These are phyloP conservation scores for Trametes cinnabarina DNA, from an alignment of 768 basidiomycete genomes.

Conservation along the genomic window DNA sequence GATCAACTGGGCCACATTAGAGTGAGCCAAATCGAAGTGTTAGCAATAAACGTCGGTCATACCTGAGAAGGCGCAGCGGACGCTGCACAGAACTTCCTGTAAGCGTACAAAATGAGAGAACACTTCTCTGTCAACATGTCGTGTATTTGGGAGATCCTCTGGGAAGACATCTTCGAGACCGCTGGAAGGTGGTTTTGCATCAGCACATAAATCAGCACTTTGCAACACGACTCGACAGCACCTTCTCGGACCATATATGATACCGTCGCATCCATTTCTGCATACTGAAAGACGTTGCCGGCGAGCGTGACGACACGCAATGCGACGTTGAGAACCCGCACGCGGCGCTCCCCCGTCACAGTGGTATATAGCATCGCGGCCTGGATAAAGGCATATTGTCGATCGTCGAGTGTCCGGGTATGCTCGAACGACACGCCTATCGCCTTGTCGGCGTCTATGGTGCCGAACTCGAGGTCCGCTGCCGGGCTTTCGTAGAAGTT, in stretches of 20 bases:
- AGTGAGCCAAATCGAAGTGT: neutral
- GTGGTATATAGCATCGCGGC: constrained; percentile 88
- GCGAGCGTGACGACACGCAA: constrained; percentile 78
- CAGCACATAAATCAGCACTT: constrained; percentile 23
- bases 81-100: constrained; percentile 85
- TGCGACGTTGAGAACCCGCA: constrained; percentile 84
- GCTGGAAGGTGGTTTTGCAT: constrained; percentile 43
- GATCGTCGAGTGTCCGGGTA: constrained; percentile 62
- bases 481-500: constrained; percentile 66
- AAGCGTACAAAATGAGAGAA: constrained; percentile 77
- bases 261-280: constrained; percentile 85
- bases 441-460: constrained; percentile 78
- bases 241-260: constrained; percentile 76
- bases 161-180: constrained; percentile 56
- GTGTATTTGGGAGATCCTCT: constrained; percentile 70
- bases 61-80: constrained; percentile 79
- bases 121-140: constrained; percentile 85
- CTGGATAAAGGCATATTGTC: constrained; percentile 77
- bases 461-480: constrained; percentile 76
- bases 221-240: too few relatives aligned
- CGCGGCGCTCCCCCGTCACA: constrained; percentile 70
- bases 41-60: neutral
- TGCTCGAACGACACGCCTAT: constrained; percentile 76
- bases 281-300: constrained; percentile 88
- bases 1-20: constrained; percentile 59